Percentiles rank a stretch among this genome's conserved stretches.
phyloP scores from a whole-genome alignment of 139 green algal genomes.

The Chlorella sp. region DNA sequence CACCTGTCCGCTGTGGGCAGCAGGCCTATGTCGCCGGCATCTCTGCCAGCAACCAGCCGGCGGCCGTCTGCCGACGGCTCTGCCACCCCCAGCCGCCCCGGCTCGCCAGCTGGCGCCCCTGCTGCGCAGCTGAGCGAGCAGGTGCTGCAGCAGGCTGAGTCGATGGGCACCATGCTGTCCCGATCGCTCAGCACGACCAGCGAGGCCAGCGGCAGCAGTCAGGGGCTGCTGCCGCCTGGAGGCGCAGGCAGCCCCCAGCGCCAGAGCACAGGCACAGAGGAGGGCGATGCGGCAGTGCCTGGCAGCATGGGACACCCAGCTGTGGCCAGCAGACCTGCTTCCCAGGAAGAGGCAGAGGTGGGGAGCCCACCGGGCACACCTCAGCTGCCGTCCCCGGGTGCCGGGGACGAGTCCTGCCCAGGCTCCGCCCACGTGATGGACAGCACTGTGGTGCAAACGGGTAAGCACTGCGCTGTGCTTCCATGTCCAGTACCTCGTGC shows the following conservation, averaged over 20 bases:
- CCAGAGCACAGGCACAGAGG: not conserved
- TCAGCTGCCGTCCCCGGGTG: not conserved
- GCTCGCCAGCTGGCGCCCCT: not conserved
- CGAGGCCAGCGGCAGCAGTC: not conserved
- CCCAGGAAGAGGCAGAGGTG: not conserved
- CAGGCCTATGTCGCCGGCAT: not conserved
- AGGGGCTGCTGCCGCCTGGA: not conserved
- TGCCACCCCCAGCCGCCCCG: not conserved
- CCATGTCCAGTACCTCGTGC: too few relatives aligned
- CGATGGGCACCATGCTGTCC: too few relatives aligned
- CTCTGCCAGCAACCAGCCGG: not conserved
- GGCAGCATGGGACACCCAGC: not conserved
- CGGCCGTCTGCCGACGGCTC: not conserved
- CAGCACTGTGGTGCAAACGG: slow-evolving; percentile 25
- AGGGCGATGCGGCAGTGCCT: not conserved
- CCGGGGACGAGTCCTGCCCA: not conserved
- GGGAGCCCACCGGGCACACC: slow-evolving; percentile 26
- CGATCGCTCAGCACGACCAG: not conserved
- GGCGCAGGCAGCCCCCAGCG: not conserved
- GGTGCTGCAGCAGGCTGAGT: not conserved
- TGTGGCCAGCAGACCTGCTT: not conserved
- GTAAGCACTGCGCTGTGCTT: not conserved
- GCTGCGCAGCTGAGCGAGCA: not conserved
- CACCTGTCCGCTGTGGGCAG: not conserved
- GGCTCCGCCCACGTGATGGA: slow-evolving; percentile 23